Conservation (phyloP, 305 asterid genomes). For the Fraxinus sp. region DNA sequence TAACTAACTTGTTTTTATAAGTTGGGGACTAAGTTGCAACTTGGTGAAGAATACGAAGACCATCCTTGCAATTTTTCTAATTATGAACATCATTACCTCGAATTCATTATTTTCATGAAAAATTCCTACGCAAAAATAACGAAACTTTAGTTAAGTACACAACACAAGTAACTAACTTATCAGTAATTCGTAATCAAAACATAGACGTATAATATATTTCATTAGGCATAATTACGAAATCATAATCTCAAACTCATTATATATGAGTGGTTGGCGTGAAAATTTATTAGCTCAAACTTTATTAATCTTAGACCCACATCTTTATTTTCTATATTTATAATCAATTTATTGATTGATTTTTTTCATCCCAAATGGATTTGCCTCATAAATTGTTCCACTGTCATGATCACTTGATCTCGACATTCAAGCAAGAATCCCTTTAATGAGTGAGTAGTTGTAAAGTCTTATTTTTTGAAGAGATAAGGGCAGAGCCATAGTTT, state of each 20-base stretch:
- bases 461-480: neutral
- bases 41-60: neutral
- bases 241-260: neutral
- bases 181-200: neutral
- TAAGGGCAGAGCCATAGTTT: neutral
- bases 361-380: too few relatives aligned
- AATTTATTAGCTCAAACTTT: neutral
- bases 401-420: neutral
- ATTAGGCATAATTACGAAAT: neutral
- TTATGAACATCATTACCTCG: neutral
- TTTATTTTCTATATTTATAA: too few relatives aligned
- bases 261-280: neutral
- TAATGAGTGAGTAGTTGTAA: too few relatives aligned
- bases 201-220: neutral
- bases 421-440: neutral
- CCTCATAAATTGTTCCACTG: neutral
- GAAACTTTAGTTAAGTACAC: neutral
- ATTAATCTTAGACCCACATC: too few relatives aligned
- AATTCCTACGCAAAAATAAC: neutral
- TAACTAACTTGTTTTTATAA: neutral
- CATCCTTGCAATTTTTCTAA: neutral
- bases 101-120: neutral
- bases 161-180: neutral
- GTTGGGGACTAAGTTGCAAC: neutral
- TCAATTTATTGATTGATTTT: too few relatives aligned